These are phyloP conservation scores for Synchytrium microbalum DNA, from an alignment of 371 early-diverging fungal genomes.

Conservation along the genomic window DNA sequence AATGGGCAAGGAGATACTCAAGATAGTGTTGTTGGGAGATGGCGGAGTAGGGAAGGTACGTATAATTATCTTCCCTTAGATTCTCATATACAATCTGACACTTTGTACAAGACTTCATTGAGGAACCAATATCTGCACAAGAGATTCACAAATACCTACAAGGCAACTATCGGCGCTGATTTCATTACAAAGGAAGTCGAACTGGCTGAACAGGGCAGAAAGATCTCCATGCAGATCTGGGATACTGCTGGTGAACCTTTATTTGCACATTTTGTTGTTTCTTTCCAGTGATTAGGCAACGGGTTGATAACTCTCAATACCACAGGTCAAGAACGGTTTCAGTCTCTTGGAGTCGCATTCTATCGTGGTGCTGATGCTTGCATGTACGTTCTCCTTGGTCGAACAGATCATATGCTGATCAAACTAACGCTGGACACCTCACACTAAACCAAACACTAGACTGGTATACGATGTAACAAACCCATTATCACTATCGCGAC, in stretches of 20 bases:
- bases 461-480: conserved; percentile 48
- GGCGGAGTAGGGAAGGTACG: conserved; percentile 81
- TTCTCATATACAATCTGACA: neutral
- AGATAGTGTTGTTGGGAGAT: conserved; percentile 75
- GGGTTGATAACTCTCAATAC: conserved; percentile 1
- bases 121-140: conserved; percentile 36
- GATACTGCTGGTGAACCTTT: conserved; percentile 36
- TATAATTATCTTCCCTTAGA: conserved; percentile 29
- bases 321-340: conserved; percentile 47
- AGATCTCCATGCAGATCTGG: conserved; percentile 38
- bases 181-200: conserved; percentile 45
- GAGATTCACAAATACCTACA: conserved; percentile 46
- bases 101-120: neutral
- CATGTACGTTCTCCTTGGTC: conserved; percentile 16
- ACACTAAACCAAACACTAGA: neutral
- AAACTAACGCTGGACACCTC: neutral
- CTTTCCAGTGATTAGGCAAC: too few species aligned
- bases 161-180: conserved; percentile 57
- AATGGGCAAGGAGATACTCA: conserved; percentile 39
- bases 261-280: neutral
- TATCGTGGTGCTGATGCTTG: conserved; percentile 51
- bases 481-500: conserved; percentile 26
- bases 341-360: conserved; percentile 42
- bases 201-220: conserved; percentile 12
- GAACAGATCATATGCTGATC: neutral